phyloP scores from a whole-genome alignment of 331 rosid species.

The Malus hybrid region DNA sequence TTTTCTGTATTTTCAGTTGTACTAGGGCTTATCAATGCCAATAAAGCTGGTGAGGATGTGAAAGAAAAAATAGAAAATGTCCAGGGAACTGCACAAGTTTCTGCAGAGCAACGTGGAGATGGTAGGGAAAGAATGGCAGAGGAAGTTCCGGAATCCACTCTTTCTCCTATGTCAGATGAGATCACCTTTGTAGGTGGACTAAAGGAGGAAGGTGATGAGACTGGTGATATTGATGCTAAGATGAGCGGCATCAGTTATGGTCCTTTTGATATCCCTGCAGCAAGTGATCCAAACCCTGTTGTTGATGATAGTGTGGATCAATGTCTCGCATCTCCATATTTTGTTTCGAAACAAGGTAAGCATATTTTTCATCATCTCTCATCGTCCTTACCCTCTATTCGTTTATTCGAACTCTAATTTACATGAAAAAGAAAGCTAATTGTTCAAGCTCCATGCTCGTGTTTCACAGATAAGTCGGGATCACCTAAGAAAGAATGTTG shows the following conservation, averaged over 20 bases:
- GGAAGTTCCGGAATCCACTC: background rate
- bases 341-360: background rate
- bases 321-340: background rate
- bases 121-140: background rate
- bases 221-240: background rate
- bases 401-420: background rate
- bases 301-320: background rate
- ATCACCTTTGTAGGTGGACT: background rate
- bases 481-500: background rate
- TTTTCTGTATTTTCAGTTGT: background rate
- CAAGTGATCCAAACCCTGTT: background rate
- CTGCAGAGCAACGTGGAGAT: background rate
- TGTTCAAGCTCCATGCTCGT: slow-evolving; percentile 6
- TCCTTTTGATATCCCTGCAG: background rate
- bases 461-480: slow-evolving; percentile 2
- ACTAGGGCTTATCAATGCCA: background rate
- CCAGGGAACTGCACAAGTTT: background rate
- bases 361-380: background rate
- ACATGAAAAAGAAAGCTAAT: background rate
- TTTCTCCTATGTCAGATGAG: background rate
- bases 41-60: background rate
- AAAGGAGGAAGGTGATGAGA: background rate
- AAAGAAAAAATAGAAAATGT: background rate
- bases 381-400: background rate
- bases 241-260: background rate